Evolutionary conservation across 78 protist species (phyloP), one percentile per base, ranked within the genome.

Genomic region (Dictyostelium firmibasis): DNA sequence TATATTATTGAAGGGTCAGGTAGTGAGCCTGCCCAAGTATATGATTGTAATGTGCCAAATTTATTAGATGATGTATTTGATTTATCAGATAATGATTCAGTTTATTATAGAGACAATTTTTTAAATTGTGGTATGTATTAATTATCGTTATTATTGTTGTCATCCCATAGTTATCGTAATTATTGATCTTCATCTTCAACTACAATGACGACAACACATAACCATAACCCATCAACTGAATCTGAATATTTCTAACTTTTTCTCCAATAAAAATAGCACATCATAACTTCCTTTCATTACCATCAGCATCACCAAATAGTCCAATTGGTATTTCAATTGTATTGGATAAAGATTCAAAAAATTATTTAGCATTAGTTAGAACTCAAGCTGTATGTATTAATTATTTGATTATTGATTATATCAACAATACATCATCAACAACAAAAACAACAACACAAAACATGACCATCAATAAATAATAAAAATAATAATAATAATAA

Each of bases 31-130:
- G 85, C 85, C 9, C 60, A 87, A 62, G 75, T 87, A 27, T 87
- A 57, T 74, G 93, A 87, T 87, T 78, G 93, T 27, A 69, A 81
- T 53, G 79, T 87, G 1, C 93, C 75, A 43, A 87, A 87, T 38
- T 25, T 87, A 38, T 87, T 87, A n/a, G 93, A 87, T 9, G 93
- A 69, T 67, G 93, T 87, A 76, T 87, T 87, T 62, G 85, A 87
- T 78, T 75, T 87, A 33, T 87, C 93, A 60, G 93, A 87, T 20
- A 87, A 87, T 64, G 93, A 87, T 27, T 57, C 86, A 41, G 25
- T 87, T n/a, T 87, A 62, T 47, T 87, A 60, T n/a, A 50, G 93
- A 60, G 93, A 87, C 10, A 50, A 76, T 16, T 87, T 87, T 64
- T 87, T 87, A 78, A 87, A 87, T n/a, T 31, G n/a, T 23, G 84